A percentile compares a stretch with the other conserved stretches of the same genome.
Evolutionary conservation across 169 alveolate genomes (phyloP).

Genomic region (Eimeria falciformis): DNA sequence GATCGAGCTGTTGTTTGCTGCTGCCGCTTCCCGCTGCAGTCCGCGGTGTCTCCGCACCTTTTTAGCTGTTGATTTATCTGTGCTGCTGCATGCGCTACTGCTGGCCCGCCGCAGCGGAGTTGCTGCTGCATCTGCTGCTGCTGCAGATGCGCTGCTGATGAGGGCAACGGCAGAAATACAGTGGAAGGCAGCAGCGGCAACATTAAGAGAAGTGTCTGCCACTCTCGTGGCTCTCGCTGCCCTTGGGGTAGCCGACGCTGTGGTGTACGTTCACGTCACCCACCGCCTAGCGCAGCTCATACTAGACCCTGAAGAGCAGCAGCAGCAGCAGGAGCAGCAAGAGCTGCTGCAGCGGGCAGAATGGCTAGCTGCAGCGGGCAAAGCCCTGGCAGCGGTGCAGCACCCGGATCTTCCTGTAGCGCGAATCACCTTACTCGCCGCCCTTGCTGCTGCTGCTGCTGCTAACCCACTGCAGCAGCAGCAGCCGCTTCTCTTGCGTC

Average conservation of each 20-base stretch:
- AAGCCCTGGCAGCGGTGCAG: neutral
- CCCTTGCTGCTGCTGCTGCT: constrained; percentile 5
- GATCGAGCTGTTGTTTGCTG: neutral
- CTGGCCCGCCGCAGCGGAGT: constrained; percentile 7
- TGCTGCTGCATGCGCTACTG: neutral
- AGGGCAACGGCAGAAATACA: neutral
- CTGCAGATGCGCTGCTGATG: neutral
- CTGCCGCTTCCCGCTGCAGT: neutral
- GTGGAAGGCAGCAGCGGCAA: neutral
- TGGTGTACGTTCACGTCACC: neutral
- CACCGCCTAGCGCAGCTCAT: neutral
- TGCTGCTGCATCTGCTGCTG: neutral
- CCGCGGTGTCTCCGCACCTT: neutral
- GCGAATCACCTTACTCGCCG: neutral
- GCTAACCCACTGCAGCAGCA: neutral
- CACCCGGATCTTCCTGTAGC: neutral
- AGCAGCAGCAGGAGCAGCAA: neutral
- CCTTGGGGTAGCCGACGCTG: neutral
- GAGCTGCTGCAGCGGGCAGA: neutral
- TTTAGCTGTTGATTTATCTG: neutral
- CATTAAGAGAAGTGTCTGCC: neutral
- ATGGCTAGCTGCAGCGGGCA: neutral
- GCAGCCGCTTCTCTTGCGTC: neutral
- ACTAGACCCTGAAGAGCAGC: neutral
- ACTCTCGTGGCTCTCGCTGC: neutral